Conservation (phyloP, 2,329 filamentous ascomycete species). For the Allantophomopsis lycopodina region DNA sequence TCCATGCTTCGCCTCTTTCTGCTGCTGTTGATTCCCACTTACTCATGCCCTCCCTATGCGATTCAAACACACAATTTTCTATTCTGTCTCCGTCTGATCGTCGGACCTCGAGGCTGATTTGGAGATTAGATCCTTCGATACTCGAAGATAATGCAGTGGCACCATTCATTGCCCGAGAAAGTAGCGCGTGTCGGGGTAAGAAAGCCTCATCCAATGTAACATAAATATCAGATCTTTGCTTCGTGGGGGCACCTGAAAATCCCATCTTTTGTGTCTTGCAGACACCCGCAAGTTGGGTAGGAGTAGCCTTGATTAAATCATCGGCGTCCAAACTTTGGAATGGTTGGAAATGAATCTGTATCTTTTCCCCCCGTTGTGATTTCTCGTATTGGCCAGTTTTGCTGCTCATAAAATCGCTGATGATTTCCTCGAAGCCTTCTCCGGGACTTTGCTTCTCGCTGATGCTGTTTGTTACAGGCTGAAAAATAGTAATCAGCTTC, state of each 20-base stretch:
- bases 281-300: conserved; percentile 73
- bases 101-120: conserved; percentile 81
- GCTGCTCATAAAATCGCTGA: conserved; percentile 62
- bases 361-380: conserved; percentile 56
- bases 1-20: conserved; percentile 72
- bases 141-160: conserved; percentile 54
- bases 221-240: conserved; percentile 87
- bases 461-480: conserved; percentile 38
- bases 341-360: conserved; percentile 67
- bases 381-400: conserved; percentile 62
- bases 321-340: conserved; percentile 73
- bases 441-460: conserved; percentile 43
- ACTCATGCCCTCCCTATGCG: conserved; percentile 64
- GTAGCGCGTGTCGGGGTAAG: conserved; percentile 60
- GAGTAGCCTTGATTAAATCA: conserved; percentile 68
- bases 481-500: conserved; percentile 66
- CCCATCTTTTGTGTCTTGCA: conserved; percentile 78
- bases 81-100: conserved; percentile 67
- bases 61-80: conserved; percentile 75
- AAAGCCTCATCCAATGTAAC: conserved; percentile 69
- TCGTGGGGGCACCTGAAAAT: conserved; percentile 83
- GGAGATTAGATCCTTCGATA: conserved; percentile 59
- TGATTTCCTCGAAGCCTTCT: conserved; percentile 59
- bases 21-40: conserved; percentile 80
- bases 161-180: conserved; percentile 58